phyloP scores from a whole-genome alignment of 225 moss, liverwort and hornwort genomes.

The Physcomitrellopsis africana region DNA sequence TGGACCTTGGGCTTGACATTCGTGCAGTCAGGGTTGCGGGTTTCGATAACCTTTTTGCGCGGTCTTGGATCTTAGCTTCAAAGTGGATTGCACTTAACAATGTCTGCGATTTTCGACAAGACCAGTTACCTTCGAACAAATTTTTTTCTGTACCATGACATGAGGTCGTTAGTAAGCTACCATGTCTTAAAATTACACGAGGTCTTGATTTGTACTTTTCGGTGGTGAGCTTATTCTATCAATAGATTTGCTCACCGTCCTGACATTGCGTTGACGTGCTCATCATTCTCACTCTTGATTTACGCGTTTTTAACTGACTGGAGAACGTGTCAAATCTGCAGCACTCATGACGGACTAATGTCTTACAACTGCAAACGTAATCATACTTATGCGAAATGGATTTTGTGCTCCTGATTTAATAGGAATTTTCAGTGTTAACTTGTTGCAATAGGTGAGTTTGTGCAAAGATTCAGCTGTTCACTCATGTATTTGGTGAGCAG shows the following conservation, averaged over 20 bases:
- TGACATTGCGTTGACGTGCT: neutral
- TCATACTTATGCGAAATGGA: neutral
- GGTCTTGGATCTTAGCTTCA: too few species aligned
- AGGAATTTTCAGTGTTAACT: neutral
- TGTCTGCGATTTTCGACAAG: too few species aligned
- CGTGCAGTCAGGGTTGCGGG: too few species aligned
- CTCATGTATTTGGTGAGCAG: neutral
- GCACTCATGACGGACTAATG: slow-evolving; percentile 20
- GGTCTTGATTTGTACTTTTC: slow-evolving; percentile 10
- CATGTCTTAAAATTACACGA: slow-evolving; percentile 13
- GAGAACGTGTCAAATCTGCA: neutral
- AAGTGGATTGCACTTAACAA: too few species aligned
- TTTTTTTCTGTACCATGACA: neutral
- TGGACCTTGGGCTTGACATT: too few species aligned
- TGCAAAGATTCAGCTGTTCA: neutral
- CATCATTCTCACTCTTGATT: neutral
- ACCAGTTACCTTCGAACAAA: neutral
- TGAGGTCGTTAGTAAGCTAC: neutral
- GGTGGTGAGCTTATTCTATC: neutral
- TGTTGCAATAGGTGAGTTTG: slow-evolving; percentile 10
- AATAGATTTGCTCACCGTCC: neutral
- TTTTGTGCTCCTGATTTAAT: neutral
- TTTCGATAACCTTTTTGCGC: too few species aligned
- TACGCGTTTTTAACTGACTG: slow-evolving; percentile 1
- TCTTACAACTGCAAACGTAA: neutral